Percentiles rank a stretch among this genome's conserved stretches.
phyloP scores from a whole-genome alignment of 495 filamentous ascomycete species.

The Aspergillus sparsus region DNA sequence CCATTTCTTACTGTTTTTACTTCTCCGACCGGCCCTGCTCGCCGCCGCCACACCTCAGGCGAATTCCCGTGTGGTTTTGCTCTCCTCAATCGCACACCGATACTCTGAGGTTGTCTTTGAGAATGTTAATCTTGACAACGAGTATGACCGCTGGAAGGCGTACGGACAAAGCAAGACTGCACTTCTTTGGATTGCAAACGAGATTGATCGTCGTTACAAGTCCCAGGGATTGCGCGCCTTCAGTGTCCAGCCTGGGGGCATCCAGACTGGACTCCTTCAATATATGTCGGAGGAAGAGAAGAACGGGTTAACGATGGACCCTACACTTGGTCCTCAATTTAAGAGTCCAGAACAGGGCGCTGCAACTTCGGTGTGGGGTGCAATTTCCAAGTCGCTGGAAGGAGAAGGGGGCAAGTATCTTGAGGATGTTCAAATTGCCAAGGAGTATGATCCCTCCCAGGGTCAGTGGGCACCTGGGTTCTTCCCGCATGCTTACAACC shows the following conservation, averaged over 20 bases:
- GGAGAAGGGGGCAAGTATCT: constrained; percentile 49
- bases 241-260: constrained; percentile 45
- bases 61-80: constrained; percentile 46
- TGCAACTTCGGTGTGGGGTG: constrained; percentile 50
- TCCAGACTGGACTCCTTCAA: constrained; percentile 28
- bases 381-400: constrained; percentile 38
- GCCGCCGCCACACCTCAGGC: constrained; percentile 29
- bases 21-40: constrained; percentile 42
- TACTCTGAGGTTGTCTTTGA: constrained; percentile 23
- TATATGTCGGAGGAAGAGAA: constrained; percentile 25
- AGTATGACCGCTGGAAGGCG: constrained; percentile 38
- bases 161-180: constrained; percentile 44
- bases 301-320: constrained; percentile 20
- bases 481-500: neutral
- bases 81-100: constrained; percentile 43
- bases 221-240: constrained; percentile 39
- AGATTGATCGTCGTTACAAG: constrained; percentile 49
- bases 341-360: constrained; percentile 40
- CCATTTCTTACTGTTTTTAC: constrained; percentile 57
- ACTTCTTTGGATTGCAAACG: constrained; percentile 45
- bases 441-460: neutral
- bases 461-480: neutral
- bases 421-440: constrained; percentile 27
- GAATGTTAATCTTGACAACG: constrained; percentile 34
- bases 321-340: constrained; percentile 25